phyloP scores from a whole-genome alignment of 139 green algal species.

The Chlamydomonas schloesseri region DNA sequence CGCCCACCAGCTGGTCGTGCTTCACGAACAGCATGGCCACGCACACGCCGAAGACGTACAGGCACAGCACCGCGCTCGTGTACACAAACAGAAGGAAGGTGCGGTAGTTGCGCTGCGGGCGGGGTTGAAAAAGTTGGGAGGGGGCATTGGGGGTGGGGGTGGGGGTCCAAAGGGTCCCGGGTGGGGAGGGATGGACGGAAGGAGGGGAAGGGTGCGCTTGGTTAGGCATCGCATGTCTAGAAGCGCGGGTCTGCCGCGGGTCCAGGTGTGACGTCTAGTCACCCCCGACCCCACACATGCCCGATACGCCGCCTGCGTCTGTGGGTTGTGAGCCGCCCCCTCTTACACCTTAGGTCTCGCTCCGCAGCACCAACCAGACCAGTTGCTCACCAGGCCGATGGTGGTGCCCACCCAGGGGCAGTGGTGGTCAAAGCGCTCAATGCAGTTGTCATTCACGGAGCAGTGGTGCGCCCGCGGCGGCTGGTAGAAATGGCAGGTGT shows the following conservation, averaged over 20 bases:
- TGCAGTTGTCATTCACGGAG: slow-evolving; percentile 98
- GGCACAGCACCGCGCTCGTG: slow-evolving; percentile 84
- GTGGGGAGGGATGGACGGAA: neutral
- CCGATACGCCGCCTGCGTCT: no score
- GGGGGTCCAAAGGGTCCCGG: no score
- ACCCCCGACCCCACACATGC: no score
- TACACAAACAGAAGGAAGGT: slow-evolving; percentile 97
- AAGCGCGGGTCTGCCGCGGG: no score
- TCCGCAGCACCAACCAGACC: no score
- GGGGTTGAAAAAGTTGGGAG: neutral
- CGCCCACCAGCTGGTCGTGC: slow-evolving; percentile 60
- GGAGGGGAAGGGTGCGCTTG: no score
- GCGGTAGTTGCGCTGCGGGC: slow-evolving; percentile 96
- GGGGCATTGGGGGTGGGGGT: neutral
- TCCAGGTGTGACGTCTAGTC: no score
- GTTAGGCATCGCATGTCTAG: no score
- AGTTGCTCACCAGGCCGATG: slow-evolving; percentile 85
- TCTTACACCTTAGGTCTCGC: no score
- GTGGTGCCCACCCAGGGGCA: slow-evolving; percentile 98
- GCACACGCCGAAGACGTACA: slow-evolving; percentile 84
- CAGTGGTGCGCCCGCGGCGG: slow-evolving; percentile 96
- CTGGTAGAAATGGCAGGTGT: slow-evolving; percentile 93
- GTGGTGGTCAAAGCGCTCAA: slow-evolving; percentile 98
- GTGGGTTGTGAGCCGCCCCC: no score
- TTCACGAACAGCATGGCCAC: slow-evolving; percentile 74